Base-by-base conservation (phyloP, 1,139 yeast genomes). In the Pichia sp. region DNA sequence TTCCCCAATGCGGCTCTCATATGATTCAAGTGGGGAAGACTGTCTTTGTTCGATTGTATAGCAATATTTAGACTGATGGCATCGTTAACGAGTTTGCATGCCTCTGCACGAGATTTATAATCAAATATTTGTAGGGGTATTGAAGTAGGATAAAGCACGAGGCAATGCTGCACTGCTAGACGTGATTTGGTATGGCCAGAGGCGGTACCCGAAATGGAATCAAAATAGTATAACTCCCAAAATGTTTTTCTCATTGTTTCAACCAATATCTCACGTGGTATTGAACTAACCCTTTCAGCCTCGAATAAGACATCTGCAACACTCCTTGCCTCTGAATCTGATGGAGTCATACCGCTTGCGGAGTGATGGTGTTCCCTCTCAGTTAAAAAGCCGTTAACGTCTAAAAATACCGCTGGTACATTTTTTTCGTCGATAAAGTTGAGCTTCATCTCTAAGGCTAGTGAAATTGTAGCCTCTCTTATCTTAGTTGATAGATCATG, bases 211-310 rank as follows among this genome's bases (percentile, higher is more conserved):
- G 68, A 66, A 26, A 69, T 57, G 9, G 69, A 66, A 48, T 70
- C 76, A 35, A 69, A 57, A 46, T 67, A 69, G 46, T 66, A 63
- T 8, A 67, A 46, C 37, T 70, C 76, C 74, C 74, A 69, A 40
- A 67, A 63, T 5, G 67, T 56, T 39, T 72, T 54, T 38, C 75
- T 55, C 6, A 66, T 65, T 29, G 59, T 53, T 34, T 69, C 70
- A 24, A 51, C 40, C 8, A 55, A 30, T 6, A 53, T 44, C 4
- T 35, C 32, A 6, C 47, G 48, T 0, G 59, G 53, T 14, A 63
- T 41, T 8, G 38, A 44, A 9, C 50, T 36, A 4, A 58, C 50
- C 39, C 68, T 49, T 22, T 42, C 40, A 1, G 59, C 41, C 11
- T 47, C 42, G 17, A 50, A 42, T 17, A 62, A 44, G 13, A 38